phyloP scores from a whole-genome alignment of 1,284 basidiomycete species.

The Irpex rosettiformis region DNA sequence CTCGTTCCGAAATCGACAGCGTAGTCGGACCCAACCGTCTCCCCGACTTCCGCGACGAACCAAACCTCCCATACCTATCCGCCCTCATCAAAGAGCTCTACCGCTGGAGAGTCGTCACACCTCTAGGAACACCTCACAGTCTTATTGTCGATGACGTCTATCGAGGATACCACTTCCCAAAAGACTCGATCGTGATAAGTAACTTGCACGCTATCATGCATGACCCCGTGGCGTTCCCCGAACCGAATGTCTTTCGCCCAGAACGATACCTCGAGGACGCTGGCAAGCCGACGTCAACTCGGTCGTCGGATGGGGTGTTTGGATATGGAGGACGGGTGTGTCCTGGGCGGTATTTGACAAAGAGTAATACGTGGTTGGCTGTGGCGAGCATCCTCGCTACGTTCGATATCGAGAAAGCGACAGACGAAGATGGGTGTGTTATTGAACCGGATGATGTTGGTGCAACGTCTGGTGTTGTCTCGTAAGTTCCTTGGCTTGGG shows the following conservation, averaged over 20 bases:
- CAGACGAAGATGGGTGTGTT: constrained; percentile 12
- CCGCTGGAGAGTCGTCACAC: not conserved
- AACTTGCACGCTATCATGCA: constrained; percentile 22
- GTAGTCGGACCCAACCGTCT: constrained; percentile 27
- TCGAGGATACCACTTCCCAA: constrained; percentile 21
- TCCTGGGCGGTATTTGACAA: constrained; percentile 15
- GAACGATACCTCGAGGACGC: constrained; percentile 19
- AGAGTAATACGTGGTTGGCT: constrained; percentile 15
- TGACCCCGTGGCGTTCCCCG: constrained; percentile 19
- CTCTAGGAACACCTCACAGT: constrained; percentile 19
- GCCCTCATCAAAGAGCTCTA: constrained; percentile 31
- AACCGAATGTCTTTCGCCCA: constrained; percentile 22
- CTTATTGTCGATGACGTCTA: constrained; percentile 22
- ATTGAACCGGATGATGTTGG: constrained; percentile 7
- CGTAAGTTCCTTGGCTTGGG: not conserved
- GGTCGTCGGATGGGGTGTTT: constrained; percentile 10
- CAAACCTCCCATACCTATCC: constrained; percentile 28
- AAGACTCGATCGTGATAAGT: constrained; percentile 21
- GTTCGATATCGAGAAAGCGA: constrained; percentile 14
- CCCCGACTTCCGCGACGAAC: constrained; percentile 29
- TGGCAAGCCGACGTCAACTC: constrained; percentile 1
- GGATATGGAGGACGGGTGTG: constrained; percentile 16
- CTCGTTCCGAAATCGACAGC: constrained; percentile 29
- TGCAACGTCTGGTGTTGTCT: not conserved
- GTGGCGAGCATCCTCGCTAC: constrained; percentile 16